Evolutionary conservation across 2,329 filamentous ascomycete species (phyloP).

Genomic region (Metarhizium brunneum): DNA sequence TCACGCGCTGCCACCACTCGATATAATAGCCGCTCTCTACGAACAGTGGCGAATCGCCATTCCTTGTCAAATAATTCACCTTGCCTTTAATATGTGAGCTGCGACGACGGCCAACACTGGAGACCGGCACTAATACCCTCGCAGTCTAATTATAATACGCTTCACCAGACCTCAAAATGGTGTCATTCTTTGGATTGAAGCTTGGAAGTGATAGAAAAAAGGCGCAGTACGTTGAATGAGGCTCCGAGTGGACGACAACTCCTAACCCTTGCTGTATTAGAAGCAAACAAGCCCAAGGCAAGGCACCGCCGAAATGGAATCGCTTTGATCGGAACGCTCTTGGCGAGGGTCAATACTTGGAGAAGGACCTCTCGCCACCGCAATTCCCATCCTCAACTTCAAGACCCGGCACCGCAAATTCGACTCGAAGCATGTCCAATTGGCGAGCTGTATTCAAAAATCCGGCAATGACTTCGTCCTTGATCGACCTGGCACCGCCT

Average conservation of each 20-base stretch:
- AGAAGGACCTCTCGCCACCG: constrained; percentile 25
- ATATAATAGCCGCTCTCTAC: background rate
- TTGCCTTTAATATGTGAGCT: background rate
- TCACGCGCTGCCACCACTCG: background rate
- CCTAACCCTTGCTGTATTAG: background rate
- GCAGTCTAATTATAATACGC: background rate
- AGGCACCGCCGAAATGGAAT: constrained; percentile 18
- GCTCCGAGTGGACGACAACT: background rate
- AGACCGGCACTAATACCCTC: background rate
- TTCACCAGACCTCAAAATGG: constrained; percentile 30
- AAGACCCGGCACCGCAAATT: constrained; percentile 32
- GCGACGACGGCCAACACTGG: background rate
- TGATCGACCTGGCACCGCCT: constrained; percentile 31
- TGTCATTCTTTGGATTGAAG: constrained; percentile 50
- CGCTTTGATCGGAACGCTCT: constrained; percentile 23
- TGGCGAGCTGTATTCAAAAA: constrained; percentile 27
- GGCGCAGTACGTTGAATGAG: constrained; percentile 27
- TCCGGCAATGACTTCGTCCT: constrained; percentile 30
- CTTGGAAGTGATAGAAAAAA: constrained; percentile 48
- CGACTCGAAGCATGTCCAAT: constrained; percentile 17
- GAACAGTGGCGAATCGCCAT: background rate
- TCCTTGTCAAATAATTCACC: background rate
- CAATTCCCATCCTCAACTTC: constrained; percentile 15
- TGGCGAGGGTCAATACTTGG: constrained; percentile 27
- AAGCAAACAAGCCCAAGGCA: constrained; percentile 13